Base-by-base conservation (phyloP, 1,139 yeast genomes). In the Lodderomyces theae region DNA sequence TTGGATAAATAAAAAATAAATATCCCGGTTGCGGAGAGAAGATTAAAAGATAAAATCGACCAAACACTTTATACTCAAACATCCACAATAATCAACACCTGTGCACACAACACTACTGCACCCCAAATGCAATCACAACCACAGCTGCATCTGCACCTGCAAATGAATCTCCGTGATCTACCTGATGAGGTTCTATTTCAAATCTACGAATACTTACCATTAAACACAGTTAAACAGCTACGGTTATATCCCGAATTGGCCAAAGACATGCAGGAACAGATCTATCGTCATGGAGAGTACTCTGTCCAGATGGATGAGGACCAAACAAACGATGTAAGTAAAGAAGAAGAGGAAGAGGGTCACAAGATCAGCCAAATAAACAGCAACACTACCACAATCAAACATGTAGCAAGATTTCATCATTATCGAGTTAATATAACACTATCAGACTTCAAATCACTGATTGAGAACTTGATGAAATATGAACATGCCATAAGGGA, bases 401-500 rank as follows among this genome's bases (percentile, higher is more conserved):
- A 35, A 8, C 46, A 48, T 36, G 43, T 48, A 18, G 15, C 24
- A 1, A 35, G 41, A 10, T 49, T 49, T 33, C 37, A 29, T 13
- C 34, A 41, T 34, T 49, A 42, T 43, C 35, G 40, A 28, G 34
- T 49, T 7, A 39, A 39, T 13, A 34, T 48, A 6, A 29, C 42
- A 5, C 41, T 48, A 7, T 19, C 18, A 10, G 35, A 29, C 9
- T 43, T 49, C 24, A 52, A 53, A 21, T 44, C 48, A 7, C 45
- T 48, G 15, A 19, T 47, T 15, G 45, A 35, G 7, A 26, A 35
- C 16, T 21, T 38, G 12, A 46, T 56, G 43, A 50, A 56, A 38
- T 19, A 29, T 9, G 21, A 35, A 4, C n/a, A 3, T 52, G 5
- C 48, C 49, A 42, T 63, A 69, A 17, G 47, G 45, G 31, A 13